Conservation (phyloP, 352 stramenopile species). For the Globisporangium middletonii region DNA sequence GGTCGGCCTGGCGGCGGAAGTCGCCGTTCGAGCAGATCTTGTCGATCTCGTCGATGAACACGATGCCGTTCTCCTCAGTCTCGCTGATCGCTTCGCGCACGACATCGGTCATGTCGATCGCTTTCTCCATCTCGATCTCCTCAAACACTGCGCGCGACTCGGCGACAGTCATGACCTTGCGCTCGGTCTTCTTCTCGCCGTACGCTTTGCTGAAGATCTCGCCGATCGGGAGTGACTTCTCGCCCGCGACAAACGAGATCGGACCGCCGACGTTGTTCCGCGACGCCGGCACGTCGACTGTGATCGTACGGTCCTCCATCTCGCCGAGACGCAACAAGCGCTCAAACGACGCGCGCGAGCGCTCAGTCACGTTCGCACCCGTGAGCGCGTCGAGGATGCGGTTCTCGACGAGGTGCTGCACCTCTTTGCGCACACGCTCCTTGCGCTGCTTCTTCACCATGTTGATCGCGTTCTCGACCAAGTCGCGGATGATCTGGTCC, state of each 20-base stretch:
- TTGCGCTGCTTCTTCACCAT: conserved; percentile 95
- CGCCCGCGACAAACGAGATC: conserved; percentile 66
- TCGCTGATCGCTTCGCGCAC: conserved; percentile 81
- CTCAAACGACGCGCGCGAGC: conserved; percentile 89
- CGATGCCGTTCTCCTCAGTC: conserved; percentile 98
- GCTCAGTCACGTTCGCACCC: conserved; percentile 77
- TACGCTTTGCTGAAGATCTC: conserved; percentile 74
- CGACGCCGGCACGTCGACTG: conserved; percentile 58
- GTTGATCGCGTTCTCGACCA: conserved; percentile 97
- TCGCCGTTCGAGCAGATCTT: conserved; percentile 98
- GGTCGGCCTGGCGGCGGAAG: conserved; percentile 91
- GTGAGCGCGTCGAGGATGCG: conserved; percentile 94
- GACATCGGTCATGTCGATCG: conserved; percentile 88
- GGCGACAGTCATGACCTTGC: conserved; percentile 91
- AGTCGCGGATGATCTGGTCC: conserved; percentile 98
- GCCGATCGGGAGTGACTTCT: conserved; percentile 65
- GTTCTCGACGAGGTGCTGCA: conserved; percentile 92
- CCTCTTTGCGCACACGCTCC: conserved; percentile 90
- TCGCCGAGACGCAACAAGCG: conserved; percentile 85
- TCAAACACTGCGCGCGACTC: conserved; percentile 93
- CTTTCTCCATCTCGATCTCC: conserved; percentile 95
- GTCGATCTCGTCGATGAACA: conserved; percentile 99
- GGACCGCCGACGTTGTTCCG: conserved; percentile 42
- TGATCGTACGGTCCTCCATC: conserved; percentile 78
- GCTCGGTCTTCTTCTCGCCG: conserved; percentile 83